Conservation (phyloP, 202 grass and related monocot species). For the Carex sylvatica region DNA sequence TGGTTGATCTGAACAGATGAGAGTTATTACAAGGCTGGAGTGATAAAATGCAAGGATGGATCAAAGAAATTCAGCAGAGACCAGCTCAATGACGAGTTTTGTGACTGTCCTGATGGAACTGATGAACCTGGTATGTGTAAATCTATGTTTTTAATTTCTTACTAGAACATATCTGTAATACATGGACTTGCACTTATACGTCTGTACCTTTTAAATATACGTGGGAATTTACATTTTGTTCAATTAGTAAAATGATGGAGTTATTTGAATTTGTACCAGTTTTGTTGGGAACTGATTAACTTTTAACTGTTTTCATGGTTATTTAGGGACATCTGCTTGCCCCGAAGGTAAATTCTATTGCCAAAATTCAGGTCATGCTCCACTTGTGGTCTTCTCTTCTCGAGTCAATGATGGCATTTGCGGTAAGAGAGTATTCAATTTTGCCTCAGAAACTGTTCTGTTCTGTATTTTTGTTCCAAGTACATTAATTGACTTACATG, state of each 20-base stretch:
- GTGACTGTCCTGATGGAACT: conserved; percentile 92
- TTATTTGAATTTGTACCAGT: neutral
- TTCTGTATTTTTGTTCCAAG: neutral
- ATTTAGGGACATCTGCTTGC: conserved; percentile 85
- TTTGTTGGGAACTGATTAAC: neutral
- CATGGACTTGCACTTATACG: neutral
- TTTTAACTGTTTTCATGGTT: neutral
- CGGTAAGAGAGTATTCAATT: conserved; percentile 41
- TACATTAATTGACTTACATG: neutral
- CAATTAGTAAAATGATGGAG: neutral
- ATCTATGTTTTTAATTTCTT: neutral
- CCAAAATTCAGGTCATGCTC: conserved; percentile 66
- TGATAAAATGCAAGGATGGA: conserved; percentile 94
- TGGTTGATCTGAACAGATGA: conserved; percentile 48
- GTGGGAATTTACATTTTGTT: conserved; percentile 19
- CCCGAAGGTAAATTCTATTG: conserved; percentile 98
- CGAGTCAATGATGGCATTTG: conserved; percentile 92
- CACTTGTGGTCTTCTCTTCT: conserved; percentile 71
- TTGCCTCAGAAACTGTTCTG: neutral
- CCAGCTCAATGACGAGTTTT: conserved; percentile 92
- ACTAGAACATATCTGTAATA: neutral
- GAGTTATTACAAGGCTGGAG: conserved; percentile 61
- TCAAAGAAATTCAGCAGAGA: conserved; percentile 74
- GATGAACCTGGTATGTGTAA: conserved; percentile 78
- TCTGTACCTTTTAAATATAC: neutral